phyloP scores from a whole-genome alignment of 306 rosid species.

The Cucurbita ficifolia region DNA sequence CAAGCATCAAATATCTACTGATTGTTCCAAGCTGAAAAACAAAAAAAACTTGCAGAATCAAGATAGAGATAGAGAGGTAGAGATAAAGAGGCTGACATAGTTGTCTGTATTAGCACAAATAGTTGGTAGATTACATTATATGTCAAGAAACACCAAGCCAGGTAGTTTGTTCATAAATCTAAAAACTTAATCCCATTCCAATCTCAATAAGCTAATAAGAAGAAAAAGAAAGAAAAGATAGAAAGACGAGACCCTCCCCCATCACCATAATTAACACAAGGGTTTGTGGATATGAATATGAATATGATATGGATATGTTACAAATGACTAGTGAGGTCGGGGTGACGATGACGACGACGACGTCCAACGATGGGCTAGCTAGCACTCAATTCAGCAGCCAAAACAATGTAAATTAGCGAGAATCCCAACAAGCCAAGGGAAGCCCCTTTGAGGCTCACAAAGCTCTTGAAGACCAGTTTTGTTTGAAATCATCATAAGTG shows the following conservation, averaged over 20 bases:
- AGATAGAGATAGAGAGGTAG: not conserved
- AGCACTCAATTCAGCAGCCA: not conserved
- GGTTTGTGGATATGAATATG: not conserved
- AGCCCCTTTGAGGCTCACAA: not conserved
- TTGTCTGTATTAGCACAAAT: slow-evolving; percentile 4
- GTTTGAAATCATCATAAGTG: not conserved
- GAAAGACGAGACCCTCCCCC: not conserved
- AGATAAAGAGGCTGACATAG: too few species aligned
- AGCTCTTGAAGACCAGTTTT: not conserved
- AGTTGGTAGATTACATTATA: not conserved
- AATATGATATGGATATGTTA: not conserved
- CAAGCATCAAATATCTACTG: not conserved
- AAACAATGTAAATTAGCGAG: not conserved
- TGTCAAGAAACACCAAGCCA: not conserved
- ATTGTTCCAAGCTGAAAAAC: not conserved
- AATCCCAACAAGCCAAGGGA: not conserved
- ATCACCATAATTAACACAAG: not conserved
- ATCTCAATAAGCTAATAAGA: not conserved
- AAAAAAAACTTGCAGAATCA: not conserved
- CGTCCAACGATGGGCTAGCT: not conserved
- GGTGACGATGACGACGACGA: not conserved
- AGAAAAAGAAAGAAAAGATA: not conserved
- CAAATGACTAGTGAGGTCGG: not conserved
- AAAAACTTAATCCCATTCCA: not conserved
- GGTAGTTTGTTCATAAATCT: not conserved